phyloP scores from a whole-genome alignment of 768 basidiomycete genomes.

The Russula emetica region DNA sequence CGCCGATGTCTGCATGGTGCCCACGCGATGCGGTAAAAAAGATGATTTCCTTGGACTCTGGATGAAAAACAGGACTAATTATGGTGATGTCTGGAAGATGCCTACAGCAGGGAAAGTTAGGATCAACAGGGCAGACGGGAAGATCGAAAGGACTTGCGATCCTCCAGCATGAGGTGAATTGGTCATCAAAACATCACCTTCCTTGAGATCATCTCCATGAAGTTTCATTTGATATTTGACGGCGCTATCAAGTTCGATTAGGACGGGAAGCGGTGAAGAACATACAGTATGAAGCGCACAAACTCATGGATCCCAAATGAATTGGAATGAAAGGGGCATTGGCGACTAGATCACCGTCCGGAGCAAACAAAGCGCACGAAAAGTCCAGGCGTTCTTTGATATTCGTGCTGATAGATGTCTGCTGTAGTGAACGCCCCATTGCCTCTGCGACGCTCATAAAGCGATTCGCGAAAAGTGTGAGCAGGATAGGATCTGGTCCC shows the following conservation, averaged over 20 bases:
- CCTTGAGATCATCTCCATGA: conserved; percentile 64
- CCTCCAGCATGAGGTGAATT: conserved; percentile 88
- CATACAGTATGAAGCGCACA: conserved; percentile 53
- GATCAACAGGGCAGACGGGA: conserved; percentile 18
- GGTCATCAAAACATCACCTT: conserved; percentile 91
- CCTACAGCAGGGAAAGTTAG: conserved; percentile 32
- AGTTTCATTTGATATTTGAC: conserved; percentile 87
- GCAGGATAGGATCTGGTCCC: conserved; percentile 77
- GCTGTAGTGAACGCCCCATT: conserved; percentile 87
- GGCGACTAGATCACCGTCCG: conserved; percentile 91
- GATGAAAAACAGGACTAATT: conserved; percentile 86
- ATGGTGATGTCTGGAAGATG: conserved; percentile 88
- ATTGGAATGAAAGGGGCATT: conserved; percentile 92
- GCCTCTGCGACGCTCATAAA: conserved; percentile 98
- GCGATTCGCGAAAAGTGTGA: conserved; percentile 91
- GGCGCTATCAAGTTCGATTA: conserved; percentile 42
- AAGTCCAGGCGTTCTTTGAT: conserved; percentile 96
- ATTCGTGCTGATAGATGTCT: conserved; percentile 90
- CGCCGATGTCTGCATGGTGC: conserved; percentile 92
- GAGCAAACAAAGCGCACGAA: conserved; percentile 90
- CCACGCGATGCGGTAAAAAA: conserved; percentile 93
- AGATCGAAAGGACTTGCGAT: conserved; percentile 51
- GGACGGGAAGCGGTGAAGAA: neutral
- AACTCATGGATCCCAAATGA: conserved; percentile 85
- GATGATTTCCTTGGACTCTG: conserved; percentile 63